phyloP scores from a whole-genome alignment of 306 rosid species.

The Sindora glabra region DNA sequence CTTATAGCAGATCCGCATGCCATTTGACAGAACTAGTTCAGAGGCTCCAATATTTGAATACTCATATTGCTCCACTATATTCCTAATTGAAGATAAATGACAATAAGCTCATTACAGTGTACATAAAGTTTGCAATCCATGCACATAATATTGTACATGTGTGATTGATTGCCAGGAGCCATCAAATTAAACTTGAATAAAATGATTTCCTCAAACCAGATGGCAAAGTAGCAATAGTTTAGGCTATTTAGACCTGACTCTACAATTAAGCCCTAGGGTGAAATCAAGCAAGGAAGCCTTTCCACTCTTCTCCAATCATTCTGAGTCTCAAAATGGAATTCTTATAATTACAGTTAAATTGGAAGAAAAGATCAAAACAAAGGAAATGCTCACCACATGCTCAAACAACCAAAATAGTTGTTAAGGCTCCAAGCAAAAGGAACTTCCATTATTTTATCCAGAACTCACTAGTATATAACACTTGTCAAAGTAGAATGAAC shows the following conservation, averaged over 20 bases:
- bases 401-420: slow-evolving; percentile 6
- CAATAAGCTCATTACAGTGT: background rate
- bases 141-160: too few relatives aligned
- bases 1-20: slow-evolving; percentile 87
- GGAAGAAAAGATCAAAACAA: background rate
- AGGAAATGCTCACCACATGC: background rate
- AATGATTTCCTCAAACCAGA: slow-evolving; percentile 10
- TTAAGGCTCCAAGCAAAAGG: slow-evolving; percentile 7
- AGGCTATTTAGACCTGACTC: too few relatives aligned
- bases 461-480: background rate
- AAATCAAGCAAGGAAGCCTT: background rate
- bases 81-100: slow-evolving; percentile 29
- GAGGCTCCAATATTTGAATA: slow-evolving; percentile 77
- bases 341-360: background rate
- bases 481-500: background rate
- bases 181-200: slow-evolving; percentile 5
- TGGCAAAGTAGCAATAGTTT: background rate
- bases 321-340: slow-evolving; percentile 10
- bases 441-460: slow-evolving; percentile 1
- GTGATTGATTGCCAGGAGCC: slow-evolving; percentile 5
- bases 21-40: slow-evolving; percentile 82
- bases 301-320: background rate
- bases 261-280: background rate
- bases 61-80: slow-evolving; percentile 59
- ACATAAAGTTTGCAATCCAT: background rate